Evolutionary conservation across 2,329 filamentous ascomycete genomes (phyloP).

Genomic region (Gaeumannomyces tritici): DNA sequence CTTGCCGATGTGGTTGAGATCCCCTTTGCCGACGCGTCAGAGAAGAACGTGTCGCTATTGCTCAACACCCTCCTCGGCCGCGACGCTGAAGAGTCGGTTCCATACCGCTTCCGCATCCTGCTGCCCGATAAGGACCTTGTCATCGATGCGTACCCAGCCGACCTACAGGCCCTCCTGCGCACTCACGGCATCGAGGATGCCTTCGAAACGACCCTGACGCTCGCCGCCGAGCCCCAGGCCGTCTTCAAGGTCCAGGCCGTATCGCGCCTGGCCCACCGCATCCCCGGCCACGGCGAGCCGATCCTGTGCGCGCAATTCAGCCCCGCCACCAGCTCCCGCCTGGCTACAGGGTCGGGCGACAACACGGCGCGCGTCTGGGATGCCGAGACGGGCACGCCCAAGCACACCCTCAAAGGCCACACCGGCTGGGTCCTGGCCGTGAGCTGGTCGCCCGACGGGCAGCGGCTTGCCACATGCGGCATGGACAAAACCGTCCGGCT

Average conservation of each 20-base stretch:
- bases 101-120: slow-evolving; percentile 52
- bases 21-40: slow-evolving; percentile 72
- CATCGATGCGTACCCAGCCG: slow-evolving; percentile 45
- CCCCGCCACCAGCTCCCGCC: slow-evolving; percentile 61
- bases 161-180: slow-evolving; percentile 43
- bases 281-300: slow-evolving; percentile 84
- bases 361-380: slow-evolving; percentile 91
- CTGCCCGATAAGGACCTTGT: slow-evolving; percentile 38
- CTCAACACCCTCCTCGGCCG: slow-evolving; percentile 72
- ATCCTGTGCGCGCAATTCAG: slow-evolving; percentile 84
- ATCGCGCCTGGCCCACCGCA: slow-evolving; percentile 78
- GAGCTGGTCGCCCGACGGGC: slow-evolving; percentile 76
- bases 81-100: slow-evolving; percentile 50
- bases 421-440: slow-evolving; percentile 84
- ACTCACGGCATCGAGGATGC: slow-evolving; percentile 48
- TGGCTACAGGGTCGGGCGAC: slow-evolving; percentile 79
- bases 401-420: slow-evolving; percentile 79
- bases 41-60: slow-evolving; percentile 81
- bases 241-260: slow-evolving; percentile 91
- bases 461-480: slow-evolving; percentile 74
- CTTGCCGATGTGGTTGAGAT: slow-evolving; percentile 62
- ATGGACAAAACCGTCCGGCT: slow-evolving; percentile 89
- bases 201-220: slow-evolving; percentile 39
- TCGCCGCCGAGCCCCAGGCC: slow-evolving; percentile 69
- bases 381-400: slow-evolving; percentile 82